Evolutionary conservation across 805 yeast species (phyloP), one percentile per base, ranked within the genome.

Genomic region (Hermanozyma aechmeae): DNA sequence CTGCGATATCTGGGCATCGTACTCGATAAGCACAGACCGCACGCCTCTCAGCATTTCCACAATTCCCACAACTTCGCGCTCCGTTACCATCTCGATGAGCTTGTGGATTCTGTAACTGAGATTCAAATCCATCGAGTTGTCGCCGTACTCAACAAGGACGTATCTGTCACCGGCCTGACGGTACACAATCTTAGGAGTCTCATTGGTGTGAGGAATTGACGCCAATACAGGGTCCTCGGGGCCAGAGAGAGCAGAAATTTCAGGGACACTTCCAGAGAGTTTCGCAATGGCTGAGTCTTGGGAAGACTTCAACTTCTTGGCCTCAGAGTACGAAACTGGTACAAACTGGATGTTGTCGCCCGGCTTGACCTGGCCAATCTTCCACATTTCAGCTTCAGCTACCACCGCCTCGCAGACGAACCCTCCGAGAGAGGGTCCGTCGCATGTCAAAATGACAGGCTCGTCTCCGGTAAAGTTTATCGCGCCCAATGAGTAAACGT

Each of bases 151-250:
- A 33, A 87, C 83, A 34, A 92, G 65, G 29, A 89, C 62, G 51
- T 85, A 92, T 46, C 96, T 76, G 54, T 89, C 98, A 56, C 98
- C 98, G 15, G 97, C 96, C 58, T 87, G 97, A 50, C 98, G 79
- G 56, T 82, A 86, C 7, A 79, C 79, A 20, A 82, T 87, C 39
- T 65, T 65, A 24, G 95, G 95, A 10, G 76, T 68, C 12, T 68
- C 51, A 6, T 26, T 13, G 13, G 68, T 59, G 16, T 69, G 68
- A 31, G 69, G 57, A 44, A 61, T 53, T 29, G 59, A 63, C 35
- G 67, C 61, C 38, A 89, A 61, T 6, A 87, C 64, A n/a, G 97
- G 96, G 44, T 70, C 57, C 52, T 79, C 77, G 14, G 76, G 73
- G 20, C 35, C 37, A 3, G 35, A n/a, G 32, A 58, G 44, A 5